phyloP scores from a whole-genome alignment of 441 rosid genomes.

The Populus trichocarpa region DNA sequence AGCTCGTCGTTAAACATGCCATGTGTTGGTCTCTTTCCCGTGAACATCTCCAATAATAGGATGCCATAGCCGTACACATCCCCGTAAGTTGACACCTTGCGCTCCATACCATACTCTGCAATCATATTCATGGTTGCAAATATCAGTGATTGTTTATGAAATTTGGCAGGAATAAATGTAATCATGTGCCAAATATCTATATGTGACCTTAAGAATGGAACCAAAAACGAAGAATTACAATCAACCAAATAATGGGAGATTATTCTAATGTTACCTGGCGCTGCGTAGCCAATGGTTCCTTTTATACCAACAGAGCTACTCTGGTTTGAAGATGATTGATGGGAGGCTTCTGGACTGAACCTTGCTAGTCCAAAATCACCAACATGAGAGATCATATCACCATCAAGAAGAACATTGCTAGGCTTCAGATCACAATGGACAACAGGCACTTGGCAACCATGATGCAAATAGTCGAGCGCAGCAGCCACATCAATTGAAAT shows the following conservation, averaged over 20 bases:
- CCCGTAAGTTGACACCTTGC: background rate
- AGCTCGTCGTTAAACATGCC: background rate
- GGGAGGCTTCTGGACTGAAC: background rate
- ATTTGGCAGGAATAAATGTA: background rate
- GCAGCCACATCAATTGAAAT: constrained; percentile 13
- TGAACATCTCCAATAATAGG: background rate
- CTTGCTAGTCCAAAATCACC: background rate
- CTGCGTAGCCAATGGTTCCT: background rate
- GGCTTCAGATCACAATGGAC: background rate
- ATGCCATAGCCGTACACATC: background rate
- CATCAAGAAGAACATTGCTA: background rate
- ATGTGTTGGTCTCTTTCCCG: background rate
- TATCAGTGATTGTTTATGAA: too few relatives aligned
- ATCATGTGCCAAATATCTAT: background rate
- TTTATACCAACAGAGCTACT: background rate
- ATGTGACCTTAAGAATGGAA: background rate
- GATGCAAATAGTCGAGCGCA: constrained; percentile 7
- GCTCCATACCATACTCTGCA: too few relatives aligned
- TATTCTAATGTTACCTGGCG: background rate
- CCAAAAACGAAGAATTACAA: background rate
- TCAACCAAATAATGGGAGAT: background rate
- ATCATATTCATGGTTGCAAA: too few relatives aligned
- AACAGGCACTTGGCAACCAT: background rate
- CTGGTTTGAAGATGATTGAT: background rate
- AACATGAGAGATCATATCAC: background rate